Evolutionary conservation across 768 basidiomycete genomes (phyloP).

Genomic region (Mycena metata): DNA sequence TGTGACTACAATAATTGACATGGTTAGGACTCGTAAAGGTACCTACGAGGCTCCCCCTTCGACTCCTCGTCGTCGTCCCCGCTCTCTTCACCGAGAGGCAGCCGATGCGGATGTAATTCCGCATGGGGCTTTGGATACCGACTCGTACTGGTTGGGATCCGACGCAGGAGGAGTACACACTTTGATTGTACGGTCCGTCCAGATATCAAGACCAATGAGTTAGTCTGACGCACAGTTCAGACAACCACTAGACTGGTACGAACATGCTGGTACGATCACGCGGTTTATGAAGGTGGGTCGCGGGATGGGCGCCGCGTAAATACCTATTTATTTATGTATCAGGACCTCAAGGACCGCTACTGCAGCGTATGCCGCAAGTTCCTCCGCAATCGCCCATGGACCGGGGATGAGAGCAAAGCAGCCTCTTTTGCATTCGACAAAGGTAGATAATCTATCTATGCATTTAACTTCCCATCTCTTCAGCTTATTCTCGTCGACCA

Average conservation of each 20-base stretch:
- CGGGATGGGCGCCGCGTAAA: too few relatives aligned
- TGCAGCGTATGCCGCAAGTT: slow-evolving; percentile 92
- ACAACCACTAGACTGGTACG: slow-evolving; percentile 93
- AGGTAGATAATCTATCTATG: slow-evolving; percentile 68
- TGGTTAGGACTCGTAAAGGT: too few relatives aligned
- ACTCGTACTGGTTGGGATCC: too few relatives aligned
- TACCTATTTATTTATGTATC: neutral
- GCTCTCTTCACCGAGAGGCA: too few relatives aligned
- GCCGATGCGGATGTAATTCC: too few relatives aligned
- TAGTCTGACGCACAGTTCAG: slow-evolving; percentile 51
- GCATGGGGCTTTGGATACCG: too few relatives aligned
- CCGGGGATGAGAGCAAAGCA: slow-evolving; percentile 84
- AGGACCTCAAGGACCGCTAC: slow-evolving; percentile 97
- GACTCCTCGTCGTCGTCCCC: too few relatives aligned
- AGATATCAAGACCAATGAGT: neutral
- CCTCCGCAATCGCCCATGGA: slow-evolving; percentile 86
- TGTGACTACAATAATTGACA: too few relatives aligned
- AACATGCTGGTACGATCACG: slow-evolving; percentile 66
- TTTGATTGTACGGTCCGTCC: slow-evolving; percentile 77
- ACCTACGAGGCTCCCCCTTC: too few relatives aligned
- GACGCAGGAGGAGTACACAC: slow-evolving; percentile 89
- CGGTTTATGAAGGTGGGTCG: slow-evolving; percentile 79
- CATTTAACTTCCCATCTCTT: too few relatives aligned
- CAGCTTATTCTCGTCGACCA: slow-evolving; percentile 45
- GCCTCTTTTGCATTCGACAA: slow-evolving; percentile 89